Base-by-base conservation (phyloP, 2,329 filamentous ascomycete genomes). In the Botryotinia calthae region DNA sequence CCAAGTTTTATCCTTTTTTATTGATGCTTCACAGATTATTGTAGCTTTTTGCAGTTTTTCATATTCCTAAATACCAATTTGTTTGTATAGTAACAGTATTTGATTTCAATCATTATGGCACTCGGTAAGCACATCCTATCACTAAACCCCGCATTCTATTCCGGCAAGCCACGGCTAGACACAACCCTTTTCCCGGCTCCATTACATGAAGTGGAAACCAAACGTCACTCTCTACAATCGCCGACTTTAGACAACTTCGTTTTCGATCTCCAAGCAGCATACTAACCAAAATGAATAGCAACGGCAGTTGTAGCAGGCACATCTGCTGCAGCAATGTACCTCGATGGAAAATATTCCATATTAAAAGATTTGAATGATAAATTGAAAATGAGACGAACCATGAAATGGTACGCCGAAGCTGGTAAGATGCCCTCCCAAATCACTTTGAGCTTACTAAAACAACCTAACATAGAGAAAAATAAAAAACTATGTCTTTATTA, bases 331-430 rank as follows among this genome's bases (percentile, higher is more conserved):
- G 85, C 86, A 22, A 76, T 80, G 75, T 93, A 93, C 76, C 82
- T 92, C 62, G 88, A 94, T 78, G 92, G 89, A 71, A 93, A 91
- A 82, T 90, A 87, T 77, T 88, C 92, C 79, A 79, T 94, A 67
- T 80, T 82, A 59, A 88, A 91, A 78, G 92, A 95, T 79, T 75
- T 91, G 25, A 76, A 79, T 0, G 77, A 78, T 10, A 80, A 92
- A n/a, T 79, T 82, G 20, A 81, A 82, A 18, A 73, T 82, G n/a
- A 83, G 82, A 51, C 81, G 80, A 46, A 82, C 82, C 16, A 81
- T 83, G 69, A 84, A 85, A 69, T 81, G 83, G 4, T 85, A 86
- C 71, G 80, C 81, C 7, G 83, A 84, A 80, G 86, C 85, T 54
- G 79, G 88, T 89, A 81, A 74, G 81, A 73, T 56, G 51, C 40